These are phyloP conservation scores for Erodium moschatum DNA, from an alignment of 441 rosid genomes.

Conservation along the genomic window DNA sequence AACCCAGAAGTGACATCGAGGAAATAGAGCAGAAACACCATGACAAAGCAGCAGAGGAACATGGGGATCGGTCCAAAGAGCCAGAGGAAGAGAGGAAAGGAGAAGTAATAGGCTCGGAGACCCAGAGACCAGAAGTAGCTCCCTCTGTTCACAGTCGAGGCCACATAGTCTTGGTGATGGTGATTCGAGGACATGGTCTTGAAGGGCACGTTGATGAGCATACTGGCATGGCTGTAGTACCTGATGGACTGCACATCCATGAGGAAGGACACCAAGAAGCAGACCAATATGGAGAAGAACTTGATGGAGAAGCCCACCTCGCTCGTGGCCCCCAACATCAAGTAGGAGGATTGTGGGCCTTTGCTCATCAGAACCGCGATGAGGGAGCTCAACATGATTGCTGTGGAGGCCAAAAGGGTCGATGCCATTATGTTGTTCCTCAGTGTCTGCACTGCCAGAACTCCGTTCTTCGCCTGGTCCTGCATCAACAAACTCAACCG, in stretches of 20 bases:
- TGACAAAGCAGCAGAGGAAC: constrained; percentile 45
- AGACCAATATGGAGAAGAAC: constrained; percentile 62
- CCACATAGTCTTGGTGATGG: constrained; percentile 51
- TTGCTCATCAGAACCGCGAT: constrained; percentile 60
- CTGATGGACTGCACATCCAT: constrained; percentile 70
- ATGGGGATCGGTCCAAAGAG: constrained; percentile 83
- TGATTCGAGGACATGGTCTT: constrained; percentile 35
- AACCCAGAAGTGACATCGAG: constrained; percentile 47
- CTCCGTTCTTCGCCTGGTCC: constrained; percentile 65
- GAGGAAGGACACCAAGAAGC: constrained; percentile 71
- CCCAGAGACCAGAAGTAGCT: constrained; percentile 89
- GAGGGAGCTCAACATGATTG: constrained; percentile 74
- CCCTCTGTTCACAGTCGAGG: constrained; percentile 55
- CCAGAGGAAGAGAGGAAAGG: constrained; percentile 79
- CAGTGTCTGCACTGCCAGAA: constrained; percentile 77
- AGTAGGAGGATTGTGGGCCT: constrained; percentile 30
- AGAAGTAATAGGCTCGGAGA: constrained; percentile 75
- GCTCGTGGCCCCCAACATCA: constrained; percentile 53
- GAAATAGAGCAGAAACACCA: constrained; percentile 54
- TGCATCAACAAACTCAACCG: constrained; percentile 17
- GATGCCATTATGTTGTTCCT: constrained; percentile 95
- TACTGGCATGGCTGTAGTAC: constrained; percentile 84
- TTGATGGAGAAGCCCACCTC: constrained; percentile 46
- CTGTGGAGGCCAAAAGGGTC: constrained; percentile 73
- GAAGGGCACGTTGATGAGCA: constrained; percentile 74